A percentile compares a stretch with the other conserved stretches of the same genome.
phyloP scores from a whole-genome alignment of 805 yeast species.

The Sugiyamaella qingdaonensis region DNA sequence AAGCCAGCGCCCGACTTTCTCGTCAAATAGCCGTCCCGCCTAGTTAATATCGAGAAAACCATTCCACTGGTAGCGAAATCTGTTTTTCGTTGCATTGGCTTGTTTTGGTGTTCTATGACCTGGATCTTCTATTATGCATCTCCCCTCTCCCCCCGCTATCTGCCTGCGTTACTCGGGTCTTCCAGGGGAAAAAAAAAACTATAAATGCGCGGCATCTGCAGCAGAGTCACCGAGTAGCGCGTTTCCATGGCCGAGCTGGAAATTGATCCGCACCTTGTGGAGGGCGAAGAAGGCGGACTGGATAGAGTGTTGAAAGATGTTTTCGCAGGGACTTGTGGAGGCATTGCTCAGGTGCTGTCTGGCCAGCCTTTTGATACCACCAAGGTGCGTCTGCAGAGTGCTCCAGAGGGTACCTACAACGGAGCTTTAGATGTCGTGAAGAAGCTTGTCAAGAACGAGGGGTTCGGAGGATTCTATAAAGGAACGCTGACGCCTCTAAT shows the following conservation, averaged over 20 bases:
- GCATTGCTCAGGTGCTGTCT: constrained; percentile 88
- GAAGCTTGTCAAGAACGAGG: constrained; percentile 71
- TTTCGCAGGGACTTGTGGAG: constrained; percentile 90
- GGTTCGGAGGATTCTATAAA: constrained; percentile 80
- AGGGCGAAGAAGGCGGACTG: constrained; percentile 20
- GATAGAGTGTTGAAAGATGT: constrained; percentile 65
- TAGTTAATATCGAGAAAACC: too few relatives aligned
- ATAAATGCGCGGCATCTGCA: background rate
- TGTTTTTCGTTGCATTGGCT: too few relatives aligned
- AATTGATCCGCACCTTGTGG: constrained; percentile 23
- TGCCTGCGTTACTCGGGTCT: too few relatives aligned
- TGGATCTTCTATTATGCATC: background rate
- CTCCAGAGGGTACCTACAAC: constrained; percentile 66
- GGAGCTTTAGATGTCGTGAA: constrained; percentile 77
- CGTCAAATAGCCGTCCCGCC: too few relatives aligned
- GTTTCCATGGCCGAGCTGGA: constrained; percentile 20
- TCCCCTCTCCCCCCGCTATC: background rate
- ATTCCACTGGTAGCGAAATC: too few relatives aligned
- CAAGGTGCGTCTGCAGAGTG: constrained; percentile 87
- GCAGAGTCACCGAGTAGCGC: background rate
- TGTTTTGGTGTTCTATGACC: too few relatives aligned
- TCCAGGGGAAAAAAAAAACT: too few relatives aligned
- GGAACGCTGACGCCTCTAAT: constrained; percentile 91
- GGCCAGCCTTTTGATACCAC: constrained; percentile 98
- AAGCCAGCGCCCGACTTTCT: too few relatives aligned